Evolutionary conservation across 768 basidiomycete genomes (phyloP).

Genomic region (Psilocybe sp.): DNA sequence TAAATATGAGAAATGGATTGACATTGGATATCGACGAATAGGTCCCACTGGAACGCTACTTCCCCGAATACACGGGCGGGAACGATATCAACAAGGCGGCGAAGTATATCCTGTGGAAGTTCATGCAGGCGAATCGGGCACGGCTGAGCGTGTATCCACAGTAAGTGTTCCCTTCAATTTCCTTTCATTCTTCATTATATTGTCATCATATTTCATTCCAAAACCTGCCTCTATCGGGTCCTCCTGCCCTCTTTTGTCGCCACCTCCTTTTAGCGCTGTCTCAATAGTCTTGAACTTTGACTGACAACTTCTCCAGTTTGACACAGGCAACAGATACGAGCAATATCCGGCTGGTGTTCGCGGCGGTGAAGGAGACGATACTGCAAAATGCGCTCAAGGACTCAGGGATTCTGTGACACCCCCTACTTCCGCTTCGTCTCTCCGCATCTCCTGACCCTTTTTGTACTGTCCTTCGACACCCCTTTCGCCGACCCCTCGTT

Average conservation of each 20-base stretch:
- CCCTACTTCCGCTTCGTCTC: not conserved
- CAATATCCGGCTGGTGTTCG: conserved; percentile 80
- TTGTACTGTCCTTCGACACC: not conserved
- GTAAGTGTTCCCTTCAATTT: conserved; percentile 44
- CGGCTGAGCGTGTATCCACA: conserved; percentile 86
- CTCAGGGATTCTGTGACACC: conserved; percentile 65
- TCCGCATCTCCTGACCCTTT: not conserved
- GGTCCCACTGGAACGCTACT: conserved; percentile 76
- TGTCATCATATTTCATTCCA: no score
- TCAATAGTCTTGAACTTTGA: no score
- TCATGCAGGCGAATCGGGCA: conserved; percentile 78
- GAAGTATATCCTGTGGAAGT: conserved; percentile 92
- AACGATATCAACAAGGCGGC: conserved; percentile 91
- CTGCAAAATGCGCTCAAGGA: conserved; percentile 85
- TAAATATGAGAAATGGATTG: not conserved
- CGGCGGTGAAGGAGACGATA: conserved; percentile 92
- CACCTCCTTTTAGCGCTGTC: no score
- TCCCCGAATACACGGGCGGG: conserved; percentile 88
- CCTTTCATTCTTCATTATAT: conserved; percentile 11
- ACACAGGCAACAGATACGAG: conserved; percentile 89
- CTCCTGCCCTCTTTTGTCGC: no score
- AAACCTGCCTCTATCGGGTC: no score
- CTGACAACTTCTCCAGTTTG: conserved; percentile 40
- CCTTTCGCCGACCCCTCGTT: no score
- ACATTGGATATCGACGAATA: conserved; percentile 17